Evolutionary conservation across 306 rosid genomes (phyloP).

Genomic region (Corylus heterophylla): DNA sequence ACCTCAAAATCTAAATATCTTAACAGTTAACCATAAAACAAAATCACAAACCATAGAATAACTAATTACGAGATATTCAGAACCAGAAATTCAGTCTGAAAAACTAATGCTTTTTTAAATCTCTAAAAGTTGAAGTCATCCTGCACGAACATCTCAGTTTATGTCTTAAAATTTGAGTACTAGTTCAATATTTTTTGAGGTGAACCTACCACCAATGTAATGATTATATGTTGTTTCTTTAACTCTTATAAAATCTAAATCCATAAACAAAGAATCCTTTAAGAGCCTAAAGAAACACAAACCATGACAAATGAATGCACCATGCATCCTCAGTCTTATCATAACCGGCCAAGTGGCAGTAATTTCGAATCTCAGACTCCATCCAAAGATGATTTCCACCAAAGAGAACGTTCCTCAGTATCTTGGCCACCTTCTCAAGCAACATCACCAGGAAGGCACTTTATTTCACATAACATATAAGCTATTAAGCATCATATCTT

Average conservation of each 20-base stretch:
- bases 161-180: too few relatives aligned
- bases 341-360: background rate
- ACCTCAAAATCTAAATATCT: background rate
- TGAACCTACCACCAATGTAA: background rate
- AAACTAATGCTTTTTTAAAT: background rate
- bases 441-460: background rate
- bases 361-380: background rate
- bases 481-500: constrained; percentile 12
- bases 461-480: constrained; percentile 7
- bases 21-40: background rate
- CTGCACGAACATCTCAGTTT: too few relatives aligned
- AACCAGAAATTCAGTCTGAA: background rate
- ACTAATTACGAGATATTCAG: background rate
- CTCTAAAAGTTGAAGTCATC: too few relatives aligned
- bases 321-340: constrained; percentile 4
- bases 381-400: background rate
- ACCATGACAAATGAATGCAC: background rate
- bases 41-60: background rate
- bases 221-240: background rate
- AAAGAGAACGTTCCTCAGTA: background rate
- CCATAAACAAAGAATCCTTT: background rate
- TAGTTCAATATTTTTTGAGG: background rate
- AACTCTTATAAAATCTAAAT: background rate
- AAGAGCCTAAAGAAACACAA: constrained; percentile 2
- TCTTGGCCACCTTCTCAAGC: background rate